Percentiles rank a stretch among this genome's conserved stretches.
Evolutionary conservation across 2,329 filamentous ascomycete genomes (phyloP).

Genomic region (Aphanoascus verrucosus): DNA sequence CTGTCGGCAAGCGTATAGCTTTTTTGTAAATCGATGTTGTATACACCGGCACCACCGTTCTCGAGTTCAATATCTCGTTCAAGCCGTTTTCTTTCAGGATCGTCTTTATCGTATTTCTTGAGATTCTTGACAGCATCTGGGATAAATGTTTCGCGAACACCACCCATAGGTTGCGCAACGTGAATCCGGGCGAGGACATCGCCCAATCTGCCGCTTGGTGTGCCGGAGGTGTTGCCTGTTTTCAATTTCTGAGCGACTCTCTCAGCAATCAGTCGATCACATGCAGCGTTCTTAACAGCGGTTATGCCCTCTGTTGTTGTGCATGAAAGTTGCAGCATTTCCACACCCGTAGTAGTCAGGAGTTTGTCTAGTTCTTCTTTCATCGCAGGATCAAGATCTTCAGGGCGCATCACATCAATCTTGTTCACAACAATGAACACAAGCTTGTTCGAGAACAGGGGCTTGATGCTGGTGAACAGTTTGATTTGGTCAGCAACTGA

Average conservation of each 20-base stretch:
- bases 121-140: constrained; percentile 69
- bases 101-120: constrained; percentile 82
- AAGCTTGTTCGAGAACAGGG: constrained; percentile 91
- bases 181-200: constrained; percentile 92
- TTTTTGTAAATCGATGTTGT: constrained; percentile 81
- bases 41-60: constrained; percentile 90
- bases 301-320: constrained; percentile 91
- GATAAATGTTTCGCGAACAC: constrained; percentile 71
- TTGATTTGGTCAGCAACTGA: constrained; percentile 85
- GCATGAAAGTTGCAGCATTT: constrained; percentile 87
- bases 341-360: constrained; percentile 77
- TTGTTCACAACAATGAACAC: constrained; percentile 98
- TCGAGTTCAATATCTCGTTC: constrained; percentile 83
- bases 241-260: constrained; percentile 93
- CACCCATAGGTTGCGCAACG: constrained; percentile 85
- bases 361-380: constrained; percentile 69
- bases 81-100: constrained; percentile 69
- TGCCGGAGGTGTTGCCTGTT: constrained; percentile 65
- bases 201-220: constrained; percentile 68
- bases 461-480: constrained; percentile 93
- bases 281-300: constrained; percentile 87
- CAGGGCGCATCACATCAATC: constrained; percentile 80
- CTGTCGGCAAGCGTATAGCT: constrained; percentile 79
- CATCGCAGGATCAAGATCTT: constrained; percentile 71
- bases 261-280: constrained; percentile 84